These are phyloP conservation scores for Paragyromitra xinjiangensis DNA, from an alignment of 495 filamentous ascomycete species.

Conservation along the genomic window DNA sequence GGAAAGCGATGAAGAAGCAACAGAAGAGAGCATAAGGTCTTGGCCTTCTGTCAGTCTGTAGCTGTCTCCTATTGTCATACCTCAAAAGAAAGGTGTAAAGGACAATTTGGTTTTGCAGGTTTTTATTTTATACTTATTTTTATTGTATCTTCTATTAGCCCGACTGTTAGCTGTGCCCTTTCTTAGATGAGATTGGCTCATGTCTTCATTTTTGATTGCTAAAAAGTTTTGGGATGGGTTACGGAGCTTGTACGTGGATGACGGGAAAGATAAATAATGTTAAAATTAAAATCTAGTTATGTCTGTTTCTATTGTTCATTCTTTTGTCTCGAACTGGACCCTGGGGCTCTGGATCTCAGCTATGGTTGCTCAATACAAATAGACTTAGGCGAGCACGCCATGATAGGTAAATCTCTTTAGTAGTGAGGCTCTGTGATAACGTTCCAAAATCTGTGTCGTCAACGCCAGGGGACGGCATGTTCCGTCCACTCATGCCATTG, in stretches of 20 bases:
- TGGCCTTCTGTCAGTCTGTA: not conserved
- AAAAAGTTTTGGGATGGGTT: constrained; percentile 20
- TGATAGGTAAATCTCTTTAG: not conserved
- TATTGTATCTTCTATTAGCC: not conserved
- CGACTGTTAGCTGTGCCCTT: not conserved
- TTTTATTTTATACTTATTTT: constrained; percentile 14
- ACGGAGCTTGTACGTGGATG: not conserved
- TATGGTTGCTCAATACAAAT: not conserved
- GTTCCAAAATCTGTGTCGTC: constrained; percentile 1
- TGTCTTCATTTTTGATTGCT: constrained; percentile 1
- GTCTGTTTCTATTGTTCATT: not conserved
- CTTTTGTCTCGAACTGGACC: not conserved
- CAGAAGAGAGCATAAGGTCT: constrained; percentile 38
- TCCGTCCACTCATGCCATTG: not conserved
- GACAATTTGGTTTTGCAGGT: not conserved
- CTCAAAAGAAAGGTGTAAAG: not conserved
- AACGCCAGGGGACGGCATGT: not conserved
- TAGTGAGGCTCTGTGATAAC: constrained; percentile 5
- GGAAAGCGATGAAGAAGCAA: constrained; percentile 75
- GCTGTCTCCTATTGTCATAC: not conserved
- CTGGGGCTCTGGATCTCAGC: not conserved
- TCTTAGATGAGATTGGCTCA: not conserved
- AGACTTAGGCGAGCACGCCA: not conserved
- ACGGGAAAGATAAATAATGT: constrained; percentile 19
- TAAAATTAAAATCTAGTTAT: constrained; percentile 30